Evolutionary conservation across 305 asterid genomes (phyloP), one percentile per base, ranked within the genome.

Genomic region (Fraxinus xanthoxyloides): DNA sequence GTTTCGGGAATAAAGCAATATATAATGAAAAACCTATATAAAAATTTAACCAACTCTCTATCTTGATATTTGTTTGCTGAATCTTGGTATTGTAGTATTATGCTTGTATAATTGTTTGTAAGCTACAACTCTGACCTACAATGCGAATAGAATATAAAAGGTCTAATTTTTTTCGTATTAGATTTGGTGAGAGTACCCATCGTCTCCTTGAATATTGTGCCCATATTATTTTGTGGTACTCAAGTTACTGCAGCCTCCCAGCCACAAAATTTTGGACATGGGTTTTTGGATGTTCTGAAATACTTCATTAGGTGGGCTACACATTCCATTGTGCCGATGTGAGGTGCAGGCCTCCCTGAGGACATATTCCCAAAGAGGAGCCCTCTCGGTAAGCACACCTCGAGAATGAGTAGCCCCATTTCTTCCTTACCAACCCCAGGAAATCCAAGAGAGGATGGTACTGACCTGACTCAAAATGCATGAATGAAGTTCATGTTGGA

Each of bases 231-330:
- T 82, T 17, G 30, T 23, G 30, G 56, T 72, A 15, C 19, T 54
- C 75, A 46, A 56, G 54, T 72, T 13, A 65, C 38, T 78, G 72
- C 43, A 7, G n/a, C 72, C 7, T 17, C 15, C 32, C 63, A 23
- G 51, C 70, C 32, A 23, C 70, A 21, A 61, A 30, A 5, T 40
- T 36, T 40, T 40, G 24, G 51, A 26, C 17, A 3, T 65, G 30
- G 61, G 12, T 51, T 46, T 35, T 28, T 35, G 82, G 76, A 19
- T 75, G 56, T 40, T 75, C 5, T 72, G 56, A 84, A 61, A 70
- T 31, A 2, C 23, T 65, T 83, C 9, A 17, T 51, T 24, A 61
- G 17, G 65, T 5, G 21, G 15, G 31, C 3, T 4, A 15, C 9
- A 15, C 21, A 7, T 24, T 32, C 51, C n/a, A 15, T 35, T 7